phyloP scores from a whole-genome alignment of 164 flowering plant genomes.

The Paratinospora sagittata region DNA sequence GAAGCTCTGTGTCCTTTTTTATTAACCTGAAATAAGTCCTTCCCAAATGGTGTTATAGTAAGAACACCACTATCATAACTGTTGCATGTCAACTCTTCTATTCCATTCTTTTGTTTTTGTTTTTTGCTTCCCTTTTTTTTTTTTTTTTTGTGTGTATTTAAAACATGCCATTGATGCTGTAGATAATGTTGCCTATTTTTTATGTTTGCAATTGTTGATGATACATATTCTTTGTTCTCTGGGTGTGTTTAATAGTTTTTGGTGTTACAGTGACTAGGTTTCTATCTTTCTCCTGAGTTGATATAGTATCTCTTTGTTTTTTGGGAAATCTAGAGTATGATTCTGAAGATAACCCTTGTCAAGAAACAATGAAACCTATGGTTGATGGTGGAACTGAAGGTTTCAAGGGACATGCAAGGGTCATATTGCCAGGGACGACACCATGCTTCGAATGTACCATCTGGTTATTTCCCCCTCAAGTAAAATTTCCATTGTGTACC shows the following conservation, averaged over 20 bases:
- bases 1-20: too few relatives aligned
- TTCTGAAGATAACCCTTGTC: conserved; percentile 67
- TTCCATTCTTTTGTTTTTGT: too few relatives aligned
- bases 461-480: conserved; percentile 99
- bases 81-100: too few relatives aligned
- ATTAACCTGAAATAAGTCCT: too few relatives aligned
- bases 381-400: conserved; percentile 99
- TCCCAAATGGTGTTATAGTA: too few relatives aligned
- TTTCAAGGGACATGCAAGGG: conserved; percentile 97
- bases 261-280: background rate
- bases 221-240: too few relatives aligned
- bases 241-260: background rate
- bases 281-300: conserved; percentile 1
- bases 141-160: too few relatives aligned
- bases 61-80: too few relatives aligned
- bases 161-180: background rate
- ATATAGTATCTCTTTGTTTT: conserved; percentile 13
- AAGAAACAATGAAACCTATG: conserved; percentile 86
- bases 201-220: background rate
- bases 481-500: conserved; percentile 94
- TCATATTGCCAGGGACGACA: conserved; percentile 79
- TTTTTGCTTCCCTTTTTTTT: too few relatives aligned
- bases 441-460: conserved; percentile 99
- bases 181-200: background rate
- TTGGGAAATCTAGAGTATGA: conserved; percentile 65